Percentiles rank a stretch among this genome's conserved stretches.
These are phyloP conservation scores for Phytophthora meadii DNA, from an alignment of 352 stramenopile genomes.

Conservation along the genomic window DNA sequence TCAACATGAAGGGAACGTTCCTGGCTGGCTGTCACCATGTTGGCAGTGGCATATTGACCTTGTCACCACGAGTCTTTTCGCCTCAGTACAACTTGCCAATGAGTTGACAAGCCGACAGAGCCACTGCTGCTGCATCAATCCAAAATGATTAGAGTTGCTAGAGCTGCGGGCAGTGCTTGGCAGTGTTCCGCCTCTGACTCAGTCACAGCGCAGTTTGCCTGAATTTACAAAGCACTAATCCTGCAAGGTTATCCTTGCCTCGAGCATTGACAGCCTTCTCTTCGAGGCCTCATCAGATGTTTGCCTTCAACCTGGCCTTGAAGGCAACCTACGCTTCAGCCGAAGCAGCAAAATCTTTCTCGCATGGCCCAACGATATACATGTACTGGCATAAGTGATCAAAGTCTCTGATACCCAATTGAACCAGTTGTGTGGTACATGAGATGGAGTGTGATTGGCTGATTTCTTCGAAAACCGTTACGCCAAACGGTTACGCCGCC, in stretches of 20 bases:
- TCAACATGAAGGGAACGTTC: constrained; percentile 17
- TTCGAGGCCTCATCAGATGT: constrained; percentile 23
- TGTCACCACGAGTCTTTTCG: constrained; percentile 6
- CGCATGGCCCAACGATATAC: no score
- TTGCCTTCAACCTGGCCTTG: constrained; percentile 12
- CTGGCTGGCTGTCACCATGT: neutral
- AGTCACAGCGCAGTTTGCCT: no score
- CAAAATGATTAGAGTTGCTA: constrained; percentile 12
- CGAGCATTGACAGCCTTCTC: neutral
- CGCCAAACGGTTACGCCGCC: constrained; percentile 19
- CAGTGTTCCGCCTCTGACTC: no score
- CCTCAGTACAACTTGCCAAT: no score
- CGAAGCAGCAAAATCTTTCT: neutral
- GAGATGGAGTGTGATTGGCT: constrained; percentile 21
- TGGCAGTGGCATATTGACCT: no score
- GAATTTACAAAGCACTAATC: neutral
- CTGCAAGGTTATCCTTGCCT: constrained; percentile 1
- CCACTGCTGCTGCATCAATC: constrained; percentile 12
- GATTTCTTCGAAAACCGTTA: constrained; percentile 15
- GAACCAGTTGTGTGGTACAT: constrained; percentile 12
- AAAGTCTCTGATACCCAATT: neutral
- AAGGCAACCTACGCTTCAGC: neutral
- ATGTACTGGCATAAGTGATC: no score
- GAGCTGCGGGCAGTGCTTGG: no score
- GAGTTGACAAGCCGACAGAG: no score